Percentiles rank a stretch among this genome's conserved stretches.
Conservation (phyloP, 2,329 filamentous ascomycete genomes). For the Cladosporium sp. region DNA sequence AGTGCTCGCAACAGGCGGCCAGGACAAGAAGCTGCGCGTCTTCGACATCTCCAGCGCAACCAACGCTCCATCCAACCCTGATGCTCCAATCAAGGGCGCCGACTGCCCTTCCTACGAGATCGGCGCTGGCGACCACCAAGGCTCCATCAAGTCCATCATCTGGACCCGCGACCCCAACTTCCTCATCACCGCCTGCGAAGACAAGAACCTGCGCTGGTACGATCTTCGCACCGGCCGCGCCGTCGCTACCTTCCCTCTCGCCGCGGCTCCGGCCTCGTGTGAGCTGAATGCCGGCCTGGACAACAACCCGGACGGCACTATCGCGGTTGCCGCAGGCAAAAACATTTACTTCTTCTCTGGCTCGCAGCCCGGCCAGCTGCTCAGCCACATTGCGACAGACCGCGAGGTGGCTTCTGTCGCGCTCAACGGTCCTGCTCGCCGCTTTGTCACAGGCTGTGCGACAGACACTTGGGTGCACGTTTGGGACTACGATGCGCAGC, state of each 20-base stretch:
- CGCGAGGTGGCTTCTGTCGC: constrained; percentile 91
- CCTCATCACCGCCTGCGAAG: constrained; percentile 84
- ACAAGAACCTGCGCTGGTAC: constrained; percentile 93
- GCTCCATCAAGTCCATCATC: constrained; percentile 92
- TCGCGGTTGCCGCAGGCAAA: constrained; percentile 93
- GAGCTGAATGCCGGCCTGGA: constrained; percentile 75
- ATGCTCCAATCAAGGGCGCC: background rate
- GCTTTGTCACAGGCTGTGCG: constrained; percentile 86
- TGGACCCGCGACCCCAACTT: constrained; percentile 82
- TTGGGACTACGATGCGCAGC: constrained; percentile 81
- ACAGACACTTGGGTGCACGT: constrained; percentile 96
- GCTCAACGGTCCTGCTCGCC: constrained; percentile 75
- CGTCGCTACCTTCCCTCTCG: constrained; percentile 74
- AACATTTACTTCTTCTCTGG: constrained; percentile 91
- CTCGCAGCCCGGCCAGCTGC: constrained; percentile 61
- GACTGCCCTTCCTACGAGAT: constrained; percentile 76
- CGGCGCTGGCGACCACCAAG: constrained; percentile 76
- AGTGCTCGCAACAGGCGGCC: constrained; percentile 85
- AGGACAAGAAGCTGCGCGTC: constrained; percentile 94
- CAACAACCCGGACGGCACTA: constrained; percentile 62
- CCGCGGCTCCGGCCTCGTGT: constrained; percentile 86
- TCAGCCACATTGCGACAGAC: constrained; percentile 77
- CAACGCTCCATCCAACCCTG: constrained; percentile 17
- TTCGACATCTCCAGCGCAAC: constrained; percentile 71
- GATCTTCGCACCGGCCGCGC: constrained; percentile 76